These are phyloP conservation scores for Plectosphaerella sp. DNA, from an alignment of 2,329 filamentous ascomycete species.

Conservation along the genomic window DNA sequence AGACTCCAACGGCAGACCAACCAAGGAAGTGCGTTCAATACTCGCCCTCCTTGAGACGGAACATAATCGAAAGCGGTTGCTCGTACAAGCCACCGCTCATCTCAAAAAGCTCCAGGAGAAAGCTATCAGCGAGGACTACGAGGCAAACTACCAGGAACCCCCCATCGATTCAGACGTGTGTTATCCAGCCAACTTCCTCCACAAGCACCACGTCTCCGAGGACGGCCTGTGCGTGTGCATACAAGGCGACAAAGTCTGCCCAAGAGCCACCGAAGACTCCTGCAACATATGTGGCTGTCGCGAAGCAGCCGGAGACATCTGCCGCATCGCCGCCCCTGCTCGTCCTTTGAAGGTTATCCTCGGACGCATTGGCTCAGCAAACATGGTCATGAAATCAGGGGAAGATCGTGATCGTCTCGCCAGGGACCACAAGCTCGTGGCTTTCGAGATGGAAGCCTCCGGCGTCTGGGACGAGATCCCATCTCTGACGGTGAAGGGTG, in stretches of 20 bases:
- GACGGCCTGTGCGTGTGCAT: constrained; percentile 4
- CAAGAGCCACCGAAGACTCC: too few species aligned
- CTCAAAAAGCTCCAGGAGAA: constrained; percentile 14
- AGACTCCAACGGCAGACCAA: constrained; percentile 11
- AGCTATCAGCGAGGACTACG: constrained; percentile 8
- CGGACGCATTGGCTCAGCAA: constrained; percentile 26
- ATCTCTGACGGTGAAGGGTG: constrained; percentile 30
- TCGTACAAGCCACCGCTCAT: constrained; percentile 1
- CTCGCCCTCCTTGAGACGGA: constrained; percentile 16
- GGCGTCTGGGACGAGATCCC: constrained; percentile 25
- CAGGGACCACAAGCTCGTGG: constrained; percentile 15
- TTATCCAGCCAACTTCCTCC: constrained; percentile 18
- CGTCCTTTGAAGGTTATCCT: constrained; percentile 7
- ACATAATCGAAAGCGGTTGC: constrained; percentile 7
- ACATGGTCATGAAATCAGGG: constrained; percentile 34
- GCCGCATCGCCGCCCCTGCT: constrained; percentile 13
- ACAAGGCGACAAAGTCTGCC: too few species aligned
- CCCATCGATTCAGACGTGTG: constrained; percentile 19
- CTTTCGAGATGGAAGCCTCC: constrained; percentile 29
- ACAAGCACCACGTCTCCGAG: constrained; percentile 18
- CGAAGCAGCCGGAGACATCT: too few species aligned
- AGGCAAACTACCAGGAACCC: constrained; percentile 17
- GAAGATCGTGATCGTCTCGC: constrained; percentile 28
- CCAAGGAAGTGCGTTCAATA: constrained; percentile 18
- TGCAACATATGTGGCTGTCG: too few species aligned